phyloP scores from a whole-genome alignment of 2,329 filamentous ascomycete species.

The Geosmithia putterillii region DNA sequence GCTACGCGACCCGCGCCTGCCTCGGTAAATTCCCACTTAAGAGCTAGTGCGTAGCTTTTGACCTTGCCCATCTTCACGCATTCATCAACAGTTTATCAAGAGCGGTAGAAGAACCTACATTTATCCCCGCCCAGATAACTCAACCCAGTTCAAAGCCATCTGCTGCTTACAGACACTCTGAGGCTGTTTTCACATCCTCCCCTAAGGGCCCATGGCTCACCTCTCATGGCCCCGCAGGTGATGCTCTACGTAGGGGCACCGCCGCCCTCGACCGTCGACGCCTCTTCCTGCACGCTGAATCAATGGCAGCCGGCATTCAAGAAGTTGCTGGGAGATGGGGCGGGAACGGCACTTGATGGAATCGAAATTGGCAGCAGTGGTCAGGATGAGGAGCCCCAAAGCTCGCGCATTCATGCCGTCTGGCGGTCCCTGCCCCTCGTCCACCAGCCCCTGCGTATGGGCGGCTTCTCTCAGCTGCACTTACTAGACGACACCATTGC shows the following conservation, averaged over 20 bases:
- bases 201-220: neutral
- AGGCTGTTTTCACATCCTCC: too few relatives aligned
- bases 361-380: neutral
- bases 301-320: conserved; percentile 12
- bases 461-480: conserved; percentile 32
- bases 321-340: conserved; percentile 10
- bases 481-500: conserved; percentile 14
- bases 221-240: conserved; percentile 15
- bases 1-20: too few relatives aligned
- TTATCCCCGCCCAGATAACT: too few relatives aligned
- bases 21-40: too few relatives aligned
- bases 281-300: conserved; percentile 16
- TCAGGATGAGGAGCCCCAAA: neutral
- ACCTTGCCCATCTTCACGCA: too few relatives aligned
- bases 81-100: too few relatives aligned
- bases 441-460: conserved; percentile 29
- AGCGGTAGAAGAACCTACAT: too few relatives aligned
- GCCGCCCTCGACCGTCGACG: conserved; percentile 12
- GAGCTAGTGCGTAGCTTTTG: too few relatives aligned
- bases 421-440: conserved; percentile 44
- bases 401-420: conserved; percentile 13
- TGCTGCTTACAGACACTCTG: too few relatives aligned
- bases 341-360: neutral
- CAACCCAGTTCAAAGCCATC: neutral
- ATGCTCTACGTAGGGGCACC: conserved; percentile 25